Percentiles rank a stretch among this genome's conserved stretches.
phyloP scores from a whole-genome alignment of 2,329 filamentous ascomycete species.

The Fonsecaea erecta region DNA sequence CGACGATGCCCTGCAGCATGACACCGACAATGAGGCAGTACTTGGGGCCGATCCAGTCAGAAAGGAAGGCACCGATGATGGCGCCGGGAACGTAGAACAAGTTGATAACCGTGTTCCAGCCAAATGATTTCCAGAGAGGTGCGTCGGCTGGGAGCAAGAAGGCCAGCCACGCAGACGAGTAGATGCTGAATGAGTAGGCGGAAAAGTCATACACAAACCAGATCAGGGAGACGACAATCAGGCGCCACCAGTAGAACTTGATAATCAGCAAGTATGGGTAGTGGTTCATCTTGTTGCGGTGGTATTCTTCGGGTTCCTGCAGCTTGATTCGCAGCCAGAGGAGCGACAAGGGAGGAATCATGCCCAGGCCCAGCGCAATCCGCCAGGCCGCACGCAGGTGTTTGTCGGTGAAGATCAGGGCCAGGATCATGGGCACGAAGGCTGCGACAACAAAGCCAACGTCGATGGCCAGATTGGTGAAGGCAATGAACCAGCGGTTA shows the following conservation, averaged over 20 bases:
- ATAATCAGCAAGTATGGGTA: constrained; percentile 58
- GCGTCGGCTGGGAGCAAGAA: constrained; percentile 66
- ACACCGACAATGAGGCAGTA: constrained; percentile 75
- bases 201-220: constrained; percentile 93
- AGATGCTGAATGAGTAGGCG: constrained; percentile 83
- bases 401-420: constrained; percentile 62
- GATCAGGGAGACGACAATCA: constrained; percentile 72
- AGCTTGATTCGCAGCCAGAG: constrained; percentile 73
- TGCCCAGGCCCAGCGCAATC: constrained; percentile 75
- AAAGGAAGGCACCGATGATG: constrained; percentile 73
- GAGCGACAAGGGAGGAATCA: constrained; percentile 75
- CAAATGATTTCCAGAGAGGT: constrained; percentile 76
- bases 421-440: constrained; percentile 72
- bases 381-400: constrained; percentile 81
- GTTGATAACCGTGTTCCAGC: constrained; percentile 88
- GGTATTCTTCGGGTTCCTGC: constrained; percentile 78
- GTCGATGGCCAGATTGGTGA: constrained; percentile 88
- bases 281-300: constrained; percentile 69
- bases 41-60: constrained; percentile 78
- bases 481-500: constrained; percentile 91
- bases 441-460: constrained; percentile 80
- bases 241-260: constrained; percentile 73
- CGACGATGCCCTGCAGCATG: constrained; percentile 72
- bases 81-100: constrained; percentile 87
- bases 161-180: constrained; percentile 66